phyloP scores from a whole-genome alignment of 2,329 filamentous ascomycete species.

The Pseudogymnoascus sp. region DNA sequence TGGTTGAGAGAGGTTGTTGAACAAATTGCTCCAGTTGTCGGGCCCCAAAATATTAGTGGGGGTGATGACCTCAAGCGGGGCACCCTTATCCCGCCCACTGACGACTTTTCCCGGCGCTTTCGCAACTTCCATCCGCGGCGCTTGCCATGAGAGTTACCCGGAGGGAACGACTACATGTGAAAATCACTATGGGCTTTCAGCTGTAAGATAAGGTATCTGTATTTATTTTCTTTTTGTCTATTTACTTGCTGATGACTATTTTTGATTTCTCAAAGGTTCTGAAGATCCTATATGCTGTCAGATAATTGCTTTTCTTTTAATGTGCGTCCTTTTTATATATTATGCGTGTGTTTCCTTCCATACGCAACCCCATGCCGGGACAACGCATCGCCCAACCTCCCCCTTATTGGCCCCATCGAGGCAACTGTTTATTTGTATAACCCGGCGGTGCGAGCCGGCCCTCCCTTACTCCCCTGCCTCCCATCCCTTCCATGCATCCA shows the following conservation, averaged over 20 bases:
- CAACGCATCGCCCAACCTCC: background rate
- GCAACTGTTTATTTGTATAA: background rate
- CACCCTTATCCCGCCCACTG: conserved; percentile 1
- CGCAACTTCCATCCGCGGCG: background rate
- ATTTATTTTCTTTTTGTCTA: conserved; percentile 1
- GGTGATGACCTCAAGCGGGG: conserved; percentile 12
- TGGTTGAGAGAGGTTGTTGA: conserved; percentile 4
- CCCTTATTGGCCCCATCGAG: background rate
- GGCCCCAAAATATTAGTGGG: conserved; percentile 9
- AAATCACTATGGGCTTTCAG: background rate
- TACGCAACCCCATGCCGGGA: background rate
- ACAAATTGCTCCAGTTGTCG: conserved; percentile 6
- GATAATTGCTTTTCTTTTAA: conserved; percentile 2
- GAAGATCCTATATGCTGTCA: background rate
- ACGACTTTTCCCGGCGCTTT: conserved; percentile 7
- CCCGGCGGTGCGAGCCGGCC: background rate
- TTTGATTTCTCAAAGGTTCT: background rate
- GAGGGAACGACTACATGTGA: conserved; percentile 5
- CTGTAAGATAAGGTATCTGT: background rate
- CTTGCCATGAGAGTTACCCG: background rate
- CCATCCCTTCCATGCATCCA: background rate
- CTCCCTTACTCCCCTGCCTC: background rate
- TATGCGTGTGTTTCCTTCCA: background rate
- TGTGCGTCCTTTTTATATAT: background rate
- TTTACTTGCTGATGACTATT: background rate